These are phyloP conservation scores for Asterochloris sp. DNA, from an alignment of 139 green algal species.

Conservation along the genomic window DNA sequence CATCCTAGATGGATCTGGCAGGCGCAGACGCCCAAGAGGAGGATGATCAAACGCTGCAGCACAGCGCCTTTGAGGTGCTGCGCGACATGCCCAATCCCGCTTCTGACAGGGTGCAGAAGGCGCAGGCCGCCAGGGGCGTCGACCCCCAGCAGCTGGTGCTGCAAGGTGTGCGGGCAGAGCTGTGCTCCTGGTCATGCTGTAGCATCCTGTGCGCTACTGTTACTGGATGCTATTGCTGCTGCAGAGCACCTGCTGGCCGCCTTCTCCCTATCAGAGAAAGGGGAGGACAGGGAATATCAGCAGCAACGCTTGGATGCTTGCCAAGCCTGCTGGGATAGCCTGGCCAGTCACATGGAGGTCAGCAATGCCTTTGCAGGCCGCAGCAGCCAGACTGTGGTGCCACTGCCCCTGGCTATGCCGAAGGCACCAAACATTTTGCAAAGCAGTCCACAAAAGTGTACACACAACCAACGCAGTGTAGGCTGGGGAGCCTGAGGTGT, in stretches of 20 bases:
- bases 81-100: background rate
- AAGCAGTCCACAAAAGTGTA: background rate
- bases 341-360: conserved; percentile 24
- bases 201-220: background rate
- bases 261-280: conserved; percentile 2
- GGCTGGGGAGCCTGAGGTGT: background rate
- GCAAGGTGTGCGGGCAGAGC: background rate
- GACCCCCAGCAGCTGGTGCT: background rate
- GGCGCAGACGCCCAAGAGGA: too few species aligned
- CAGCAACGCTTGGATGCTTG: conserved; percentile 1
- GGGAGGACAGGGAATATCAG: conserved; percentile 17
- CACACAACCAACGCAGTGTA: background rate
- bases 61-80: background rate
- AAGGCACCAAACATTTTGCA: too few species aligned
- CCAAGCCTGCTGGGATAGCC: conserved; percentile 4
- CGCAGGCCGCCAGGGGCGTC: background rate
- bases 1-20: too few species aligned
- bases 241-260: conserved; percentile 22
- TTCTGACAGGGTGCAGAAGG: conserved; percentile 12
- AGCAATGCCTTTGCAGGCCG: background rate
- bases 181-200: background rate
- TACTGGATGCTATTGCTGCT: background rate
- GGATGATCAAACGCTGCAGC: too few species aligned
- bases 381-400: background rate
- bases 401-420: background rate